Evolutionary conservation across 129 eudicot species (phyloP).

Genomic region (Mikania micrantha): DNA sequence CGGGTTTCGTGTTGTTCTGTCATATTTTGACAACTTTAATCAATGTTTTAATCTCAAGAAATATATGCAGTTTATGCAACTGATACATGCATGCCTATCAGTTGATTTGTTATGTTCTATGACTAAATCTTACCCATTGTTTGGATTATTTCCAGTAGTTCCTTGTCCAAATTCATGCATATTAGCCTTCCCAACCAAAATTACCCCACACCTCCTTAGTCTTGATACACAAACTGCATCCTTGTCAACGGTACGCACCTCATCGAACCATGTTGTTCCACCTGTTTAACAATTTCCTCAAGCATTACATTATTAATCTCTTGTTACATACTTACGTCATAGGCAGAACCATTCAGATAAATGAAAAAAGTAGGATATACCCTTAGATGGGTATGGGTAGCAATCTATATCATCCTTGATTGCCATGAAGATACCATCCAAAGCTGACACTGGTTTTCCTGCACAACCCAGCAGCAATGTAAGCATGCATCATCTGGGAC

Average conservation of each 20-base stretch:
- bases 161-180: conserved; percentile 97
- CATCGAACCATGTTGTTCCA: conserved; percentile 73
- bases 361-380: conserved; percentile 13
- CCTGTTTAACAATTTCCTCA: conserved; percentile 38
- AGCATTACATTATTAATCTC: background rate
- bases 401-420: conserved; percentile 96
- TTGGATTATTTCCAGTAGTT: conserved; percentile 82
- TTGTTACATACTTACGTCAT: no score
- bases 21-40: background rate
- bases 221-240: conserved; percentile 81
- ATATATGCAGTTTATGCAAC: background rate
- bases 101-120: background rate
- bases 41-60: no score
- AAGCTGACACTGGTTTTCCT: conserved; percentile 71
- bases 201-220: conserved; percentile 72
- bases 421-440: conserved; percentile 91
- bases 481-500: background rate
- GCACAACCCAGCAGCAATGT: conserved; percentile 18
- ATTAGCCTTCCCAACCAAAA: conserved; percentile 88
- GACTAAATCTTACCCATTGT: conserved; percentile 47
- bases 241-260: conserved; percentile 52
- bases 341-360: background rate
- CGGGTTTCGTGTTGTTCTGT: conserved; percentile 86
- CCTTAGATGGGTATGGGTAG: conserved; percentile 78
- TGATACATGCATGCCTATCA: background rate